Conservation (phyloP, 2,329 filamentous ascomycete genomes). For the Alternaria ethzedia region DNA sequence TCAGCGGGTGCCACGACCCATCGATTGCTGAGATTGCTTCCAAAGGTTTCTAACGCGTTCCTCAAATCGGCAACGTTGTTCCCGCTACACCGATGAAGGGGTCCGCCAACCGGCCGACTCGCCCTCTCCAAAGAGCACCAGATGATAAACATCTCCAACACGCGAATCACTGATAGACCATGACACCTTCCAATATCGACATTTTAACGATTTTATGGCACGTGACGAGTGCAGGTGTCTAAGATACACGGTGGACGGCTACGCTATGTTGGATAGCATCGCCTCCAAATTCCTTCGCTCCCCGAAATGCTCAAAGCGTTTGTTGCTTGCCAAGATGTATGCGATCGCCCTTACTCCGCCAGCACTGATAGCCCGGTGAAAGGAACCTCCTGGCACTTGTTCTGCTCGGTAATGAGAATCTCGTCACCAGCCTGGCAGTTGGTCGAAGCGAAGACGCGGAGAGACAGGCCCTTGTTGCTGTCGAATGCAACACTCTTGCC, state of each 20-base stretch:
- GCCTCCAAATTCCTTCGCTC: neutral
- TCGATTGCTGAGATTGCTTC: neutral
- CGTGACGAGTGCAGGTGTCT: neutral
- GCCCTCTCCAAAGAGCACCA: neutral
- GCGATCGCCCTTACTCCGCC: neutral
- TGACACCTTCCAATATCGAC: neutral
- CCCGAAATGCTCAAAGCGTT: neutral
- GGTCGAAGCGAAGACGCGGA: neutral
- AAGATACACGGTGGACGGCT: neutral
- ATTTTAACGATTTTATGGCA: fast-evolving
- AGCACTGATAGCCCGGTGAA: neutral
- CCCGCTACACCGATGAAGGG: neutral
- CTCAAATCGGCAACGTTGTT: neutral
- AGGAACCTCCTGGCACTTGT: neutral
- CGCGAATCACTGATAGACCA: neutral
- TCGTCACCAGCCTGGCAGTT: neutral
- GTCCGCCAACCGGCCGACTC: neutral
- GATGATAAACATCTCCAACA: neutral
- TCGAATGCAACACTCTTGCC: neutral
- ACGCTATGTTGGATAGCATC: neutral
- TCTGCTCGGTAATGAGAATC: neutral
- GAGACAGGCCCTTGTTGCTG: neutral
- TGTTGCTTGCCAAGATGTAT: neutral
- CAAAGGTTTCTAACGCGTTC: fast-evolving
- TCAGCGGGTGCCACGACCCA: neutral